Evolutionary conservation across 768 basidiomycete genomes (phyloP).

Genomic region (Multifurca ochricompacta): DNA sequence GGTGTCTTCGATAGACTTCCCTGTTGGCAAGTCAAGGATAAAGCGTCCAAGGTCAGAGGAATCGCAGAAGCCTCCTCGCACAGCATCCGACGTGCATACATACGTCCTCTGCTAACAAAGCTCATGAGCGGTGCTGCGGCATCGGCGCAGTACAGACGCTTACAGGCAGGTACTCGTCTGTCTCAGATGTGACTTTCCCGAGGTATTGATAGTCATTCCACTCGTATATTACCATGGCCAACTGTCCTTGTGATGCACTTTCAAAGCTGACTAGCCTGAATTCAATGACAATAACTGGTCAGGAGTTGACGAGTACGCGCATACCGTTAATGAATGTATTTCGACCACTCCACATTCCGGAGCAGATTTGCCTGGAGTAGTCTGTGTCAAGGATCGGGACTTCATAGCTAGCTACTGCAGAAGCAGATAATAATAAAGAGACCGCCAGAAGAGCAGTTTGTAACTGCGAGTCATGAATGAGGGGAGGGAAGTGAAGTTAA

Average conservation of each 20-base stretch:
- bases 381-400: slow-evolving; percentile 68
- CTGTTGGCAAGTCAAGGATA: slow-evolving; percentile 69
- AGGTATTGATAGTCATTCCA: slow-evolving; percentile 85
- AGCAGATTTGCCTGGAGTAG: slow-evolving; percentile 84
- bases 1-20: slow-evolving; percentile 57
- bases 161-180: slow-evolving; percentile 56
- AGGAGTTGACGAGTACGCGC: slow-evolving; percentile 19
- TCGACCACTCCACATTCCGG: slow-evolving; percentile 84
- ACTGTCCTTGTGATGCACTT: slow-evolving; percentile 67
- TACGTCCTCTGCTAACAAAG: slow-evolving; percentile 71
- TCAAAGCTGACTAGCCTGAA: slow-evolving; percentile 64
- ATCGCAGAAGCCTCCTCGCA: slow-evolving; percentile 63
- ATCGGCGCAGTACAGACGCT: slow-evolving; percentile 28
- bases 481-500: slow-evolving; percentile 3
- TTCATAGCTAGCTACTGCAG: slow-evolving; percentile 41
- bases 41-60: slow-evolving; percentile 74
- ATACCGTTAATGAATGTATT: slow-evolving; percentile 80
- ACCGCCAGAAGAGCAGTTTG: slow-evolving; percentile 15
- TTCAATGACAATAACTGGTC: slow-evolving; percentile 21
- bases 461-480: slow-evolving; percentile 16
- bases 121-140: slow-evolving; percentile 18
- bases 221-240: slow-evolving; percentile 94
- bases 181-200: slow-evolving; percentile 55
- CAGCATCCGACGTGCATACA: slow-evolving; percentile 81
- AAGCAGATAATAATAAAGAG: slow-evolving; percentile 21